A percentile compares a stretch with the other conserved stretches of the same genome.
Conservation (phyloP, 495 filamentous ascomycete species). For the Xylaria intraflava region DNA sequence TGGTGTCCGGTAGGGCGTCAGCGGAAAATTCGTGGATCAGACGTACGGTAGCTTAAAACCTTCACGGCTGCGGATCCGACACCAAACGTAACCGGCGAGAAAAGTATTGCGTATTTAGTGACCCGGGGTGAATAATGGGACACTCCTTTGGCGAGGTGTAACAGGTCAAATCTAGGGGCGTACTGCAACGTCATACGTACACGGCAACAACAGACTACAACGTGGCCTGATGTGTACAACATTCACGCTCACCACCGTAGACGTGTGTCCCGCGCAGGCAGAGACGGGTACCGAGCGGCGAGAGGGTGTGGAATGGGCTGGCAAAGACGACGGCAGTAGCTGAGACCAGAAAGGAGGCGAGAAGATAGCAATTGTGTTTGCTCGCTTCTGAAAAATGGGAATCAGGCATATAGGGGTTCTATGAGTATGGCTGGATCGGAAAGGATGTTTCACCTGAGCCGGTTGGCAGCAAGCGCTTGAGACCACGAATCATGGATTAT, state of each 20-base stretch:
- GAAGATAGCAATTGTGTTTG: neutral
- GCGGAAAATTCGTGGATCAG: neutral
- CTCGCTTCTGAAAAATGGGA: neutral
- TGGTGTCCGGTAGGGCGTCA: neutral
- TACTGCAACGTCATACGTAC: conserved; percentile 11
- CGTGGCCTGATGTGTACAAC: neutral
- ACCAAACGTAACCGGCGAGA: neutral
- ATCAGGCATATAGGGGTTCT: neutral
- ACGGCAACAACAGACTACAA: neutral
- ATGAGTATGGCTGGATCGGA: neutral
- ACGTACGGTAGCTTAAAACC: neutral
- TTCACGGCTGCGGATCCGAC: neutral
- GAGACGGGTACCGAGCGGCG: neutral
- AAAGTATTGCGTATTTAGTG: neutral
- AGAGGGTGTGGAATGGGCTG: neutral
- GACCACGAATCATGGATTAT: neutral
- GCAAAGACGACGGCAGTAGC: neutral
- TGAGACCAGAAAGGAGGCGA: neutral
- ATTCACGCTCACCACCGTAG: neutral
- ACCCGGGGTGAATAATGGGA: neutral
- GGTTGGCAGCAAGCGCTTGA: neutral
- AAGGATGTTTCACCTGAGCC: neutral
- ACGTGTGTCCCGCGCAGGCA: neutral
- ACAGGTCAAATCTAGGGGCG: neutral
- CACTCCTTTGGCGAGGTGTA: conserved; percentile 1